These are phyloP conservation scores for Amanita pallidorosea DNA, from an alignment of 768 basidiomycete genomes.

Conservation along the genomic window DNA sequence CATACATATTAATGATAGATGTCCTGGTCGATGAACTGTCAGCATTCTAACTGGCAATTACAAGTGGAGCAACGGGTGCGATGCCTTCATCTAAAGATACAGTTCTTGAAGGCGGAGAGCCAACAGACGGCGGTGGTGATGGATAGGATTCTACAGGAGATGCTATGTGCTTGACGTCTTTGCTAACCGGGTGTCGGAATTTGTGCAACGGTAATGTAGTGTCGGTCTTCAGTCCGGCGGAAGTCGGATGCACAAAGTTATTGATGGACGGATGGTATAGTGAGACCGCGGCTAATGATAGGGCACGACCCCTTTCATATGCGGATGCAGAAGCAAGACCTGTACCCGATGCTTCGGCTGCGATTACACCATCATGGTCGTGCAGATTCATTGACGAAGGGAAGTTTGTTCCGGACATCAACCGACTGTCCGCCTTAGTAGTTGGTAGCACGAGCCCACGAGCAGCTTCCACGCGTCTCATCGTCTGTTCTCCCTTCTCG, in stretches of 20 bases:
- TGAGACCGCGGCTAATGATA: slow-evolving; percentile 16
- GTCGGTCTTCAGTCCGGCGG: slow-evolving; percentile 1
- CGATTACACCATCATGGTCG: slow-evolving; percentile 8
- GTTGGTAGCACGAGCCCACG: slow-evolving; percentile 60
- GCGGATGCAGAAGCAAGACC: slow-evolving; percentile 21
- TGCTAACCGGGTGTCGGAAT: slow-evolving; percentile 10
- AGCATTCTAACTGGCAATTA: neutral
- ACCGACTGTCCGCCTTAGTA: slow-evolving; percentile 46
- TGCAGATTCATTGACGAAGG: slow-evolving; percentile 15
- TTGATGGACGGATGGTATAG: slow-evolving; percentile 12
- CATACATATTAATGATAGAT: slow-evolving; percentile 3
- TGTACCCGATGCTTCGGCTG: slow-evolving; percentile 24
- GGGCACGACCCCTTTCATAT: slow-evolving; percentile 26
- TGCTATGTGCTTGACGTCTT: slow-evolving; percentile 10
- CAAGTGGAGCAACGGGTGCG: neutral
- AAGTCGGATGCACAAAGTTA: slow-evolving; percentile 2
- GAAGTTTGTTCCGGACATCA: slow-evolving; percentile 33
- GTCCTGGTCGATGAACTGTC: neutral
- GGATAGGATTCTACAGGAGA: slow-evolving; percentile 35
- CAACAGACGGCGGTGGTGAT: slow-evolving; percentile 32
- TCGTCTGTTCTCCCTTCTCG: slow-evolving; percentile 84
- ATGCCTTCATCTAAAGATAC: slow-evolving; percentile 9
- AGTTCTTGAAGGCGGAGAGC: slow-evolving; percentile 21
- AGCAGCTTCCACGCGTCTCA: slow-evolving; percentile 66
- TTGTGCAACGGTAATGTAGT: slow-evolving; percentile 8